phyloP scores from a whole-genome alignment of 75 land plant species.

The Picea sitchensis region DNA sequence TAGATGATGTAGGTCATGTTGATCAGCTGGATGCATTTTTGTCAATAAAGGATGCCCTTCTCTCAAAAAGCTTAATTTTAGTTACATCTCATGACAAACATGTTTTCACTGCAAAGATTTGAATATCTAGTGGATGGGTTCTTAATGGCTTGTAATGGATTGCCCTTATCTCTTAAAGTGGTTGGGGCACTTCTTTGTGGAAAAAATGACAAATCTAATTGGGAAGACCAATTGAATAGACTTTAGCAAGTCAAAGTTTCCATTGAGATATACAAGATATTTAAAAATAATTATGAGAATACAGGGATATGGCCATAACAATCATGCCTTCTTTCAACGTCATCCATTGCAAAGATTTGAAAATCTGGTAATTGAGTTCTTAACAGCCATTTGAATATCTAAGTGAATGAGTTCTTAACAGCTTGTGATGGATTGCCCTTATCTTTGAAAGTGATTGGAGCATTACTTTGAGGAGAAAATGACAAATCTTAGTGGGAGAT shows the following conservation, averaged over 20 bases:
- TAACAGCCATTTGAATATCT: no score
- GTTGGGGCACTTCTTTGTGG: background rate
- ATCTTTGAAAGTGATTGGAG: no score
- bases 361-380: no score
- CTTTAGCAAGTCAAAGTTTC: no score
- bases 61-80: background rate
- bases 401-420: no score
- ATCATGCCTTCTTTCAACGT: no score
- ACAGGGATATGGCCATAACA: background rate
- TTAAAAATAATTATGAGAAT: background rate
- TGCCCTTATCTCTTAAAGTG: background rate
- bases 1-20: background rate
- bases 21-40: background rate
- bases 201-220: background rate
- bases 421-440: no score
- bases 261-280: background rate
- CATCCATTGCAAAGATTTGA: no score
- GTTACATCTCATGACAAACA: background rate
- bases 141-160: background rate
- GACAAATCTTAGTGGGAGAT: no score
- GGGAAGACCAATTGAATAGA: background rate
- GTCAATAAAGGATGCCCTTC: background rate
- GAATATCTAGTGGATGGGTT: background rate
- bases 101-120: background rate
- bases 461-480: no score